Conservation (phyloP, 148 eudicot genomes). For the Rhododendron williamsianum region DNA sequence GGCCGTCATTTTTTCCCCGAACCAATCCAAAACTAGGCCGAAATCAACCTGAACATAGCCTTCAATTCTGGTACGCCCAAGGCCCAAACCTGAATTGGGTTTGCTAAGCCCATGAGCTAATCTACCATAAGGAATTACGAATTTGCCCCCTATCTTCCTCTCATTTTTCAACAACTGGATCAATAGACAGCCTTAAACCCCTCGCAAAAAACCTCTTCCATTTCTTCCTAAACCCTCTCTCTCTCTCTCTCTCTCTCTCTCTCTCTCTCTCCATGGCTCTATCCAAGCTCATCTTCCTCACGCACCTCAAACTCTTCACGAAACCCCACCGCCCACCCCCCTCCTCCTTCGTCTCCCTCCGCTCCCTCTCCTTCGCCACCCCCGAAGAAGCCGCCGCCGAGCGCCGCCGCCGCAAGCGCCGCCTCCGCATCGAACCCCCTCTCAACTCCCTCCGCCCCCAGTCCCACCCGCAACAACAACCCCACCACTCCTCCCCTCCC, state of each 20-base stretch:
- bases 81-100: background rate
- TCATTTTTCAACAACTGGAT: background rate
- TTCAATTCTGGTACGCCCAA: background rate
- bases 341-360: conserved; percentile 25
- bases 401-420: conserved; percentile 82
- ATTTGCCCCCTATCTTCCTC: too few relatives aligned
- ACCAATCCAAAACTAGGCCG: background rate
- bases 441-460: conserved; percentile 40
- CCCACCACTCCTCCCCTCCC: conserved; percentile 14
- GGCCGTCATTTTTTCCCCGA: too few relatives aligned
- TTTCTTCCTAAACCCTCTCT: background rate
- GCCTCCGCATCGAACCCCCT: conserved; percentile 84
- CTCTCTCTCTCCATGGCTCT: conserved; percentile 38
- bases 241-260: background rate
- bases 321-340: conserved; percentile 15
- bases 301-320: conserved; percentile 40
- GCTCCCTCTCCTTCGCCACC: conserved; percentile 63
- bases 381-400: conserved; percentile 77
- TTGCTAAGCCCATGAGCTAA: background rate
- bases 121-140: too few relatives aligned
- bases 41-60: background rate
- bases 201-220: background rate
- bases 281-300: conserved; percentile 45
- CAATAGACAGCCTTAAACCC: background rate
- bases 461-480: conserved; percentile 22